A percentile compares a stretch with the other conserved stretches of the same genome.
Evolutionary conservation across 257 asterid genomes (phyloP).

Genomic region (Lavandula angustifolia): DNA sequence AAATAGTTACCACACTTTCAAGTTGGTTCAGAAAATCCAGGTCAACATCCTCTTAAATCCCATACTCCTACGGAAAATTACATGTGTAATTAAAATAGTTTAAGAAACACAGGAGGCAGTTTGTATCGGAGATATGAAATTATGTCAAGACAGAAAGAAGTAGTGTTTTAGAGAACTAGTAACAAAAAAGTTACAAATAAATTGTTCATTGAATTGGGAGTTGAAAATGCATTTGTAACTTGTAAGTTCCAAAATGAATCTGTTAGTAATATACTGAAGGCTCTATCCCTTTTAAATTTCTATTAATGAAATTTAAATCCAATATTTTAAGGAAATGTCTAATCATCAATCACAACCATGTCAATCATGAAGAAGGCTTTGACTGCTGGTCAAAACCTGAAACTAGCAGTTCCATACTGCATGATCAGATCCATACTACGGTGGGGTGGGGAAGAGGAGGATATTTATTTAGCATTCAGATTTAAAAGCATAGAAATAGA

Average conservation of each 20-base stretch:
- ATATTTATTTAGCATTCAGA: background rate
- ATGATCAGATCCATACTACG: background rate
- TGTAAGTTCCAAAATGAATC: background rate
- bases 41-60: too few relatives aligned
- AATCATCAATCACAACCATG: background rate
- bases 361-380: background rate
- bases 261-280: background rate
- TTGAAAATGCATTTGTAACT: background rate
- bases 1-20: too few relatives aligned
- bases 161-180: background rate
- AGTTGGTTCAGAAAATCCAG: too few relatives aligned
- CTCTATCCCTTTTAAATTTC: background rate
- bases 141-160: background rate
- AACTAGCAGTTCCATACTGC: background rate
- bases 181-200: background rate
- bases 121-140: too few relatives aligned
- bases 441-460: background rate
- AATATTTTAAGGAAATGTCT: background rate
- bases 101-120: too few relatives aligned
- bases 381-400: background rate
- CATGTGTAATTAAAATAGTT: too few relatives aligned
- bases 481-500: slow-evolving; percentile 1
- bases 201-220: background rate
- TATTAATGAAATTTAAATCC: background rate
- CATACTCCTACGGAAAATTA: too few relatives aligned